Evolutionary conservation across 73 alveolate species (phyloP).

Genomic region (Blepharisma stoltei): DNA sequence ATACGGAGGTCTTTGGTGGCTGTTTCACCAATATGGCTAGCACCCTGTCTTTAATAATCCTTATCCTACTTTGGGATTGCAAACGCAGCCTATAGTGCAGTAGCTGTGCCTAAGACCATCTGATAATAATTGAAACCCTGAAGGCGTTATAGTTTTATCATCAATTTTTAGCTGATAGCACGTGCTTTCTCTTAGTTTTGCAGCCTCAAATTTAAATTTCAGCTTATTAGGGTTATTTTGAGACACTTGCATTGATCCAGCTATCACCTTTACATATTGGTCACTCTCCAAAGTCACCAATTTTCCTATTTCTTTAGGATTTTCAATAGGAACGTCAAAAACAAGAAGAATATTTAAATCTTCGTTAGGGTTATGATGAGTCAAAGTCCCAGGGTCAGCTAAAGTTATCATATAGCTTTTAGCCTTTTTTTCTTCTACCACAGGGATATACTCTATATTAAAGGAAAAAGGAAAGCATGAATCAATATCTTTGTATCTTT

Average conservation of each 20-base stretch:
- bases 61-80: slow-evolving; percentile 19
- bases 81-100: not conserved
- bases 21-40: no score
- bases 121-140: not conserved
- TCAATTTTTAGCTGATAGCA: slow-evolving; percentile 2
- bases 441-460: not conserved
- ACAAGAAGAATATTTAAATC: no score
- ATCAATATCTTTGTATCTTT: not conserved
- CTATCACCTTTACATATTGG: no score
- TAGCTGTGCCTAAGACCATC: not conserved
- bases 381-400: not conserved
- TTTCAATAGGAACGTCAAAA: no score
- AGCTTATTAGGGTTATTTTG: not conserved
- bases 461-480: slow-evolving; percentile 2
- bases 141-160: not conserved
- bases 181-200: not conserved
- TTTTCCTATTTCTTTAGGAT: no score
- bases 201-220: not conserved
- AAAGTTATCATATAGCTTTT: not conserved
- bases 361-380: not conserved
- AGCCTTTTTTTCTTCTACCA: not conserved
- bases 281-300: no score
- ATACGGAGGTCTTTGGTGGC: no score
- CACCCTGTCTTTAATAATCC: no score
- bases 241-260: not conserved